These are phyloP conservation scores for Tilletia setariae DNA, from an alignment of 1,284 basidiomycete genomes.

Conservation along the genomic window DNA sequence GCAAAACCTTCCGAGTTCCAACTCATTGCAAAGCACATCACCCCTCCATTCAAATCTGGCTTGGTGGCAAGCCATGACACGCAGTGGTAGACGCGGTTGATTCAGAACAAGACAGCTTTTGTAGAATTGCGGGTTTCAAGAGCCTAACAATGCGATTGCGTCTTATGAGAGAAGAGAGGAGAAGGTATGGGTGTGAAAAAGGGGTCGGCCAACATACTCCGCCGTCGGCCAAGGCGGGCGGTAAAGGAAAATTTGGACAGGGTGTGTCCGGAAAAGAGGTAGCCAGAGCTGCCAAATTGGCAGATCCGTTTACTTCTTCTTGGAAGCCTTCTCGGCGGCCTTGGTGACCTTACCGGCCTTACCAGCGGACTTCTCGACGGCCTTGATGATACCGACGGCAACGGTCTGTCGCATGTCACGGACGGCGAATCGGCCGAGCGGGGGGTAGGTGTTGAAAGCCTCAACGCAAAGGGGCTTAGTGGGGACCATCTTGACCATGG, in stretches of 20 bases:
- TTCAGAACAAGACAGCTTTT: slow-evolving; percentile 1
- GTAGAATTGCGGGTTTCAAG: background rate
- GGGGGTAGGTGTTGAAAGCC: slow-evolving; percentile 95
- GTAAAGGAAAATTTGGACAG: background rate
- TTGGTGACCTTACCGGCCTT: slow-evolving; percentile 70
- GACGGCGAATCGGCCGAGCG: slow-evolving; percentile 90
- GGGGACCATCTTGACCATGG: slow-evolving; percentile 96
- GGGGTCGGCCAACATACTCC: slow-evolving; percentile 21
- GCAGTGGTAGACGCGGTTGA: background rate
- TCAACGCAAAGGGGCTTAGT: slow-evolving; percentile 98
- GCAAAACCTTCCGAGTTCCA: background rate
- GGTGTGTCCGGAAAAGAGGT: background rate
- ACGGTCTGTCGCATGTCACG: slow-evolving; percentile 59
- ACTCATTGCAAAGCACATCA: background rate
- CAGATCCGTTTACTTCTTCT: slow-evolving; percentile 46
- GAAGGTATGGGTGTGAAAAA: background rate
- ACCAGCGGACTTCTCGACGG: slow-evolving; percentile 29
- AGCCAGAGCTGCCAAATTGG: background rate
- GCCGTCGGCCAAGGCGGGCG: slow-evolving; percentile 20
- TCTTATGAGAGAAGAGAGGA: background rate
- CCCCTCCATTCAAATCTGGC: background rate
- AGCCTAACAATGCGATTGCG: slow-evolving; percentile 5
- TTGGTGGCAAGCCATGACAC: background rate
- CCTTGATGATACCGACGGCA: slow-evolving; percentile 92
- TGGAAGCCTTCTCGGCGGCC: slow-evolving; percentile 83